phyloP scores from a whole-genome alignment of 2,329 filamentous ascomycete genomes.

The Xylaria multiplex region DNA sequence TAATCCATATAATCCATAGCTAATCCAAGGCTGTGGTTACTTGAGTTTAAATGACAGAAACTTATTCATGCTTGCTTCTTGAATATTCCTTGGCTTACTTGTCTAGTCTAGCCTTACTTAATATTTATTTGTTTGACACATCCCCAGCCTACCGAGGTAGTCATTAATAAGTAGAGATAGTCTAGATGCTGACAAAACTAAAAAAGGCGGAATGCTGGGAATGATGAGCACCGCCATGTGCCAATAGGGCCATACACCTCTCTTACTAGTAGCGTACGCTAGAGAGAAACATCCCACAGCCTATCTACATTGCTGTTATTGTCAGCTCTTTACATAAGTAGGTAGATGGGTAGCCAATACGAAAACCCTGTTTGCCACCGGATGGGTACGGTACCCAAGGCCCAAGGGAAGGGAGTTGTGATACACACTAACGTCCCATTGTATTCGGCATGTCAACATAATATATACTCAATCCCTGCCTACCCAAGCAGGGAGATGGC shows the following conservation, averaged over 20 bases:
- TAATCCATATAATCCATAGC: neutral
- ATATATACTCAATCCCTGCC: neutral
- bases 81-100: slow-evolving; percentile 3
- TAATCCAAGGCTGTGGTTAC: slow-evolving; percentile 1
- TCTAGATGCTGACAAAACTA: neutral
- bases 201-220: neutral
- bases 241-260: neutral
- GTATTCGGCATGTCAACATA: neutral
- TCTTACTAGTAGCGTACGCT: too few species aligned
- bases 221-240: neutral
- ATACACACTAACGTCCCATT: neutral
- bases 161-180: neutral
- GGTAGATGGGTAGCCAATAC: neutral
- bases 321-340: slow-evolving; percentile 8
- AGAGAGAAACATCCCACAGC: neutral
- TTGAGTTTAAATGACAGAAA: slow-evolving; percentile 16
- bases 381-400: neutral
- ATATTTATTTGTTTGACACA: neutral
- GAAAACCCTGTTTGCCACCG: neutral
- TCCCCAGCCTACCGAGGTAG: neutral
- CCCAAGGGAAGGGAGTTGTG: neutral
- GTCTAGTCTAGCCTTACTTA: neutral
- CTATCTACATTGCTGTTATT: neutral
- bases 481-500: neutral
- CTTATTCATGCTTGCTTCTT: neutral